Base-by-base conservation (phyloP, 352 stramenopile species). In the Phytophthora podocarpi region DNA sequence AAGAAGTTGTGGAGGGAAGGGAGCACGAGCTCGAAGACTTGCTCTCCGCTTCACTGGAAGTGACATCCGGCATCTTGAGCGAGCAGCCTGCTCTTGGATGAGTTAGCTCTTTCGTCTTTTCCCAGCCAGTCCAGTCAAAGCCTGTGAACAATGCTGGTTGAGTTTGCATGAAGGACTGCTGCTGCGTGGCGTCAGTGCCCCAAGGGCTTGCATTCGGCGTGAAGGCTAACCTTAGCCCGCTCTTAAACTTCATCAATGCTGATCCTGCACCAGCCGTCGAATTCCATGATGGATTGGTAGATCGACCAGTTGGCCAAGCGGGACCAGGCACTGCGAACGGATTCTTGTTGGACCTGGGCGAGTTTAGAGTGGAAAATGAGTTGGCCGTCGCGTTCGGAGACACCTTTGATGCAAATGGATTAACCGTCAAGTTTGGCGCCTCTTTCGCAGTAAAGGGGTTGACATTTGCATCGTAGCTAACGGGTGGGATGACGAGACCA, bases 201-300 rank as follows among this genome's bases (percentile, higher is more conserved):
- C 54, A 55, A 18, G 32, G 31, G 21, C 31, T 54, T n/a, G 30
- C 53, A 26, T 26, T 34, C 13, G 36, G 23, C 5, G 35, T 42
- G 18, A 60, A 66, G 5, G 24, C 39, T 49, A 50, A 20, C 31
- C 32, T 39, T 26, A 60, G 23, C 4, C 57, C 48, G 12, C 23
- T 42, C 24, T 60, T 60, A 47, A 65, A 65, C 31, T 65, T 60
- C 10, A 18, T 23, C 12, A 48, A 53, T 40, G 47, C 48, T 20
- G 37, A 45, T 13, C 42, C 24, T 46, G 30, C 24, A 37, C 9
- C 12, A 24, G 21, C 26, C 24, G 23, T 8, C 23, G 46, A 32
- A 6, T 32, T n/a, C 37, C 30, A 26, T 21, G n/a, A n/a, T n/a
- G n/a, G n/a, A n/a, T n/a, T n/a, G n/a, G n/a, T n/a, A n/a, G n/a